A percentile compares a stretch with the other conserved stretches of the same genome.
phyloP scores from a whole-genome alignment of 225 moss, liverwort and hornwort genomes.

The Climacium dendroides region DNA sequence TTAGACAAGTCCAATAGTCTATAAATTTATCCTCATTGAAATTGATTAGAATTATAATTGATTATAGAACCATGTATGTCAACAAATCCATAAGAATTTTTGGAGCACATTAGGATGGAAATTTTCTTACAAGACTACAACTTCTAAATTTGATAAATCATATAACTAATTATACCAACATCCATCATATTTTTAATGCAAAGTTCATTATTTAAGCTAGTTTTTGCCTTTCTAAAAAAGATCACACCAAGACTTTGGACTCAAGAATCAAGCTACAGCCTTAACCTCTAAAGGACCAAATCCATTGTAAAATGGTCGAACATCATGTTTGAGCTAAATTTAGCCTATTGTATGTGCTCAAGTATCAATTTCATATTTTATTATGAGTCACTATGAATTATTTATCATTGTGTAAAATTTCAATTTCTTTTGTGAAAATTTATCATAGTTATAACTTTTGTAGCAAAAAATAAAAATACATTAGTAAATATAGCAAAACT shows the following conservation, averaged over 20 bases:
- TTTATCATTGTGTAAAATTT: neutral
- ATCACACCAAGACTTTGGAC: no score
- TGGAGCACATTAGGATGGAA: neutral
- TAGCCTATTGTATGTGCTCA: neutral
- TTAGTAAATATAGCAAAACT: no score
- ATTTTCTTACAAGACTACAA: neutral
- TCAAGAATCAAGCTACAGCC: neutral
- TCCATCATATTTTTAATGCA: no score
- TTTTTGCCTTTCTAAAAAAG: neutral
- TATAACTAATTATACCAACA: neutral
- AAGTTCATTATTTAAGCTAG: neutral
- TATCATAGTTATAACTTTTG: neutral
- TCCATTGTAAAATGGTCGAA: neutral
- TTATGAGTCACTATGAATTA: neutral
- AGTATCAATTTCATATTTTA: neutral
- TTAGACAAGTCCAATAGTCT: neutral
- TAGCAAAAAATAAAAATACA: no score
- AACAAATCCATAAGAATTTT: neutral
- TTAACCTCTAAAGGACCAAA: fast-evolving
- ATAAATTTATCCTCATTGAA: neutral
- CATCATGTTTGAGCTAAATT: neutral
- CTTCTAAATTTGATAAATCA: neutral
- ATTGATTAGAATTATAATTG: neutral
- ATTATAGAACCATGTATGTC: neutral
- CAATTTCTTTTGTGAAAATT: neutral